phyloP scores from a whole-genome alignment of 1,284 basidiomycete genomes.

The Boletus smithii region DNA sequence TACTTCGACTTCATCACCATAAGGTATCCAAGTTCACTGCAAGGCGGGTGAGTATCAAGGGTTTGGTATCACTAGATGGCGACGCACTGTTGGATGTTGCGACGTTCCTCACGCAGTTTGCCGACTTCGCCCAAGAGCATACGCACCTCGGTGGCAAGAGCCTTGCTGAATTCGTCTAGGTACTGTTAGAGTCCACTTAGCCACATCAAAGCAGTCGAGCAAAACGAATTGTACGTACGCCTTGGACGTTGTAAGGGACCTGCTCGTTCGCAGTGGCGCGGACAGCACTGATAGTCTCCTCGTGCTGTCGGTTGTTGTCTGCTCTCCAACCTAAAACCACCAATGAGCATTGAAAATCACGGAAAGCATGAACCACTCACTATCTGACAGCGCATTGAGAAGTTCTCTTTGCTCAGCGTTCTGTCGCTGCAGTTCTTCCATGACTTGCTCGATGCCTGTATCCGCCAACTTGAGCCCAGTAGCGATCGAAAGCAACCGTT shows the following conservation, averaged over 20 bases:
- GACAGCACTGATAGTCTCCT: conserved; percentile 60
- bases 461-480: conserved; percentile 9
- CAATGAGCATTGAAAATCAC: conserved; percentile 7
- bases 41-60: conserved; percentile 9
- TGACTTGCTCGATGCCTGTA: conserved; percentile 49
- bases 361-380: conserved; percentile 35
- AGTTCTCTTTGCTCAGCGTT: conserved; percentile 52
- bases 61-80: not conserved
- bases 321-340: conserved; percentile 51
- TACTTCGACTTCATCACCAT: conserved; percentile 67
- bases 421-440: conserved; percentile 51
- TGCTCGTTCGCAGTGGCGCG: conserved; percentile 64
- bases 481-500: not conserved
- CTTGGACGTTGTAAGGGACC: conserved; percentile 74
- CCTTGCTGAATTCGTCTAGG: conserved; percentile 77
- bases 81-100: conserved; percentile 67
- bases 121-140: conserved; percentile 75
- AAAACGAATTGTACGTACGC: conserved; percentile 38
- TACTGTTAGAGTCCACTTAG: conserved; percentile 43
- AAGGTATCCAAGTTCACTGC: conserved; percentile 66
- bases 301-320: conserved; percentile 58
- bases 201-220: not conserved
- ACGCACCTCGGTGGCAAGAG: conserved; percentile 72
- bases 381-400: conserved; percentile 49
- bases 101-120: conserved; percentile 68